Conservation (phyloP, 331 rosid species). For the Saraca asoca region DNA sequence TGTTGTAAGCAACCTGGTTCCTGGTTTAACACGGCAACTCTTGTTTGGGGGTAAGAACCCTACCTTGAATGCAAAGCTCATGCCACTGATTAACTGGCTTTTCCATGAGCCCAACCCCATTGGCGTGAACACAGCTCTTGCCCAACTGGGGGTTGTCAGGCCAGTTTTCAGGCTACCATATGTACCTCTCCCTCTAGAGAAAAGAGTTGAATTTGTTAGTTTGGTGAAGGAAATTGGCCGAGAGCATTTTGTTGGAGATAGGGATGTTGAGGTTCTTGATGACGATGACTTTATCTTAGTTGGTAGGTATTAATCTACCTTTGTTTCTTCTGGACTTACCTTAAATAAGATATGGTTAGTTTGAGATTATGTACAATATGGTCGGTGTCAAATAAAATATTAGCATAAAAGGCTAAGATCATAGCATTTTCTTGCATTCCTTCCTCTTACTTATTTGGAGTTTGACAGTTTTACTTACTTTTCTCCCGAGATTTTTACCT, state of each 20-base stretch:
- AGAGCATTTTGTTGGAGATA: neutral
- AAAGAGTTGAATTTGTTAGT: constrained; percentile 68
- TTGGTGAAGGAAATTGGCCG: constrained; percentile 75
- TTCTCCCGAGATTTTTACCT: no score
- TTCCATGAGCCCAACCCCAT: constrained; percentile 77
- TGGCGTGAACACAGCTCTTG: constrained; percentile 81
- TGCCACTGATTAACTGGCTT: constrained; percentile 79
- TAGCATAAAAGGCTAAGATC: no score
- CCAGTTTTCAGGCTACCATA: constrained; percentile 92
- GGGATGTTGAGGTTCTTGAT: no score
- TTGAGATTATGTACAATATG: neutral
- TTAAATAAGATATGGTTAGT: neutral
- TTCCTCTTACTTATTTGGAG: no score
- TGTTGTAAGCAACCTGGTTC: constrained; percentile 77
- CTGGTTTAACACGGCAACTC: constrained; percentile 69
- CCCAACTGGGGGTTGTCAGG: constrained; percentile 85
- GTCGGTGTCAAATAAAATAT: no score
- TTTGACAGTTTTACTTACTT: no score
- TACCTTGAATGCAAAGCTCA: constrained; percentile 53
- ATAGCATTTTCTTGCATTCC: no score
- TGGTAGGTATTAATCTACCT: constrained; percentile 49
- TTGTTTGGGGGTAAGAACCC: constrained; percentile 70
- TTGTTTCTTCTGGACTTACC: neutral
- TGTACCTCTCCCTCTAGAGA: constrained; percentile 66
- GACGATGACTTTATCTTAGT: constrained; percentile 42